These are phyloP conservation scores for Otatea glauca DNA, from an alignment of 176 grass and related monocot species.

Conservation along the genomic window DNA sequence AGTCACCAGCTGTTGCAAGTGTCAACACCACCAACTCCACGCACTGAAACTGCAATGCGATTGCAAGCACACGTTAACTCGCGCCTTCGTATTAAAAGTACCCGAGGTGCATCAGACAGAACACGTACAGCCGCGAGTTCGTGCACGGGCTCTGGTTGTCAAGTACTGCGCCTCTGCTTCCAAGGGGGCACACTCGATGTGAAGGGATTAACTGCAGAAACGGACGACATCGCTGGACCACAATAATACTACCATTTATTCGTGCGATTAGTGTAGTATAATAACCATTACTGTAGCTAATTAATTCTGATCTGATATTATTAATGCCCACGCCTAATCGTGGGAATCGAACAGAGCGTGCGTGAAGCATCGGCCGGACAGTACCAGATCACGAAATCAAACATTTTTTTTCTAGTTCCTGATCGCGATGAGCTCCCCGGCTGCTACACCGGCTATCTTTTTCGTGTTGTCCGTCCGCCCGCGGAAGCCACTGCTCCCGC, in stretches of 20 bases:
- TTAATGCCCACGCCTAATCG: slow-evolving; percentile 2
- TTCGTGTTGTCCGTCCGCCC: too few species aligned
- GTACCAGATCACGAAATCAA: background rate
- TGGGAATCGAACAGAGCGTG: background rate
- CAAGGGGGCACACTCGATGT: background rate
- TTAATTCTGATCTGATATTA: background rate
- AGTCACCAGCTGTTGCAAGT: slow-evolving; percentile 15
- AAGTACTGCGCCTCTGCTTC: background rate
- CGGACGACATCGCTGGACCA: slow-evolving; percentile 6
- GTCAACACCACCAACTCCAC: background rate
- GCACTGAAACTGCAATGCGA: background rate
- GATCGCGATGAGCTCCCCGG: too few species aligned
- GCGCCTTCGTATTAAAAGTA: background rate
- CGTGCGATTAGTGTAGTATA: background rate
- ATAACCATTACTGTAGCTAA: background rate
- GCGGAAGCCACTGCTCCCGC: too few species aligned
- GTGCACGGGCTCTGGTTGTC: slow-evolving; percentile 15
- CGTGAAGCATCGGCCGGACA: background rate
- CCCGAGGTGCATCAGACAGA: slow-evolving; percentile 5
- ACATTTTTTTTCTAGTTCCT: too few species aligned
- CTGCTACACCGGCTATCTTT: too few species aligned
- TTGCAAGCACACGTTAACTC: background rate
- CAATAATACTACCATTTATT: background rate
- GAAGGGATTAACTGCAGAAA: background rate
- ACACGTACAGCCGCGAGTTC: background rate